Conservation (phyloP, 495 filamentous ascomycete genomes). For the Xylaria venustula region DNA sequence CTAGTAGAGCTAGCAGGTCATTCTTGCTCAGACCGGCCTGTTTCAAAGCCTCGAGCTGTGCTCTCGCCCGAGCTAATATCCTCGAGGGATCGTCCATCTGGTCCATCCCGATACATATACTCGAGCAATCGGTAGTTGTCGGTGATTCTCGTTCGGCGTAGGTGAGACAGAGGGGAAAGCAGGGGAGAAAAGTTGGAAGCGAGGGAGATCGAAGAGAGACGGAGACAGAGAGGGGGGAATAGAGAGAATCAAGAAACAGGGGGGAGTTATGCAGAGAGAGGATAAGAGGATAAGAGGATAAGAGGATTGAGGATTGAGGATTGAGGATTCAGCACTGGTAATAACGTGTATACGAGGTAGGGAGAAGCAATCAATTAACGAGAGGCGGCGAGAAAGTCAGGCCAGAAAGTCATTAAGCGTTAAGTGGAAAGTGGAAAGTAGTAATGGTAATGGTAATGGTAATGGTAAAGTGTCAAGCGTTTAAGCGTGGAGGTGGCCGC, state of each 20-base stretch:
- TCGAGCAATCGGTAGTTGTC: background rate
- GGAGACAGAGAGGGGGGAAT: no score
- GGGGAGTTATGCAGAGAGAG: no score
- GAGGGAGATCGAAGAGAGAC: background rate
- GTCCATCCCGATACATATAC: conserved; percentile 16
- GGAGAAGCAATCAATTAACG: background rate
- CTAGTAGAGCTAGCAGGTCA: conserved; percentile 27
- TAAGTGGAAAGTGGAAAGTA: no score
- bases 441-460: background rate
- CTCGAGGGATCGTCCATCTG: conserved; percentile 33
- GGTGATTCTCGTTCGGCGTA: background rate
- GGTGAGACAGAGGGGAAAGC: conserved; percentile 4
- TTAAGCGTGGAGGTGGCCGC: no score
- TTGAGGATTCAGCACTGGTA: no score
- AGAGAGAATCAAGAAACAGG: no score
- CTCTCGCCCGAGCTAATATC: conserved; percentile 28
- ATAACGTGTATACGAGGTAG: no score
- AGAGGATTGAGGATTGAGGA: no score
- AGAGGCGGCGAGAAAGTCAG: background rate
- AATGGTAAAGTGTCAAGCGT: background rate
- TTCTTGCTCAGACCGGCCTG: conserved; percentile 29
- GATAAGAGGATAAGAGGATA: no score
- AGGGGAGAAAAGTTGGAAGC: conserved; percentile 7
- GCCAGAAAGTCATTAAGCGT: background rate
- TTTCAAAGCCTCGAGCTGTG: conserved; percentile 32